Percentiles rank a stretch among this genome's conserved stretches.
These are phyloP conservation scores for Saccharomycopsis sp. DNA, from an alignment of 805 yeast genomes.

Conservation along the genomic window DNA sequence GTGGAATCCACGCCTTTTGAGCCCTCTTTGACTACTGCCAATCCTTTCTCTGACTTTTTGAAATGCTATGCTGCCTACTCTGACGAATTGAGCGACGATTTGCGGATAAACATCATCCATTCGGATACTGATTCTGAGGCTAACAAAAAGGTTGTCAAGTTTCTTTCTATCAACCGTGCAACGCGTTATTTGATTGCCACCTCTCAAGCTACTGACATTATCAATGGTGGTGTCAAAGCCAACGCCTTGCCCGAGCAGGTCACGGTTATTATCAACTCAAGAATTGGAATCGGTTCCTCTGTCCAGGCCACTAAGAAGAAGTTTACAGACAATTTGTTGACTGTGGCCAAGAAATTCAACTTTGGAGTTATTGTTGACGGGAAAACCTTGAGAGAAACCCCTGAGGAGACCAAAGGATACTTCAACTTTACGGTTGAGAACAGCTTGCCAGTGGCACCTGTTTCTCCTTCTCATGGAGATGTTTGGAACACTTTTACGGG, in stretches of 20 bases:
- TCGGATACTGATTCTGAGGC: conserved; percentile 33
- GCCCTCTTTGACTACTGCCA: conserved; percentile 40
- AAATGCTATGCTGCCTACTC: conserved; percentile 60
- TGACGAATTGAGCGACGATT: conserved; percentile 25
- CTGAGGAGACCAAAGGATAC: conserved; percentile 34
- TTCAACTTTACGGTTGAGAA: conserved; percentile 32
- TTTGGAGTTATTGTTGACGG: conserved; percentile 42
- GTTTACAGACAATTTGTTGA: conserved; percentile 31
- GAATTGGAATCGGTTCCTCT: conserved; percentile 53
- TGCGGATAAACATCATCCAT: conserved; percentile 29
- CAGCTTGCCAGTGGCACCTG: conserved; percentile 45
- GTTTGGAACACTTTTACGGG: conserved; percentile 58
- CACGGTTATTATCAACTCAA: conserved; percentile 49
- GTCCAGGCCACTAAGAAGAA: conserved; percentile 37
- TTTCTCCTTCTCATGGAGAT: conserved; percentile 40
- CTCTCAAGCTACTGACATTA: conserved; percentile 60
- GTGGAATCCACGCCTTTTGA: conserved; percentile 54
- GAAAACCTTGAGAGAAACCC: conserved; percentile 24
- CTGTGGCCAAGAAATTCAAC: conserved; percentile 40
- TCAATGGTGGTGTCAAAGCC: conserved; percentile 67
- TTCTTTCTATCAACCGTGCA: conserved; percentile 17
- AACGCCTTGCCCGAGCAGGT: conserved; percentile 72
- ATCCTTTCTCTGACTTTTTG: conserved; percentile 52
- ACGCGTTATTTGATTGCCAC: conserved; percentile 44
- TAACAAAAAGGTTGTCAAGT: conserved; percentile 30